Conservation (phyloP, 2,329 filamentous ascomycete species). For the Pseudogymnoascus sp. region DNA sequence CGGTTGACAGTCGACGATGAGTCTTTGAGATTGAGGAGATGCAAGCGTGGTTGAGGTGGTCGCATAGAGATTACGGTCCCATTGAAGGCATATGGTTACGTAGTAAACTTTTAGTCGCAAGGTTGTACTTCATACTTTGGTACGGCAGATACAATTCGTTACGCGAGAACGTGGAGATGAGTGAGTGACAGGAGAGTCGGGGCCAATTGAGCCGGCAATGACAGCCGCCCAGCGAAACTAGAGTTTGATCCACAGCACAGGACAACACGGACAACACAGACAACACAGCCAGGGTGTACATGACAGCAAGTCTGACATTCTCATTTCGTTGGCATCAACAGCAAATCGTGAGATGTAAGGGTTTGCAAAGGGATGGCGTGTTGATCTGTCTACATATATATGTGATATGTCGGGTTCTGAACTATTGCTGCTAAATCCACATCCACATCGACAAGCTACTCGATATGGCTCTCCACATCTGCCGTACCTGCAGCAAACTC, state of each 20-base stretch:
- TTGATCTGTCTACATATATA: background rate
- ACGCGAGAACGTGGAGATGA: constrained; percentile 7
- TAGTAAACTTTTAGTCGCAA: constrained; percentile 5
- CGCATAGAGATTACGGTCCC: constrained; percentile 3
- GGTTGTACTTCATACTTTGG: constrained; percentile 3
- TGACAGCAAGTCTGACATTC: background rate
- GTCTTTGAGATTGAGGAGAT: background rate
- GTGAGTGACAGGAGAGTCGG: constrained; percentile 5
- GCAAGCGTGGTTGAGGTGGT: background rate
- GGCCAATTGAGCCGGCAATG: constrained; percentile 3
- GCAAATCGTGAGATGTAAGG: background rate
- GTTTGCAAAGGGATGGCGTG: background rate
- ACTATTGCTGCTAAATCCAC: background rate
- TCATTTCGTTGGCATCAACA: background rate
- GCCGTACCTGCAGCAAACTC: background rate
- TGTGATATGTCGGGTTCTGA: background rate
- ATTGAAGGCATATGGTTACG: constrained; percentile 7
- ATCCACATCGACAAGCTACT: background rate
- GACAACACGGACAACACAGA: background rate
- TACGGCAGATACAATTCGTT: constrained; percentile 6
- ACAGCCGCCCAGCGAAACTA: background rate
- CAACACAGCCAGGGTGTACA: constrained; percentile 4
- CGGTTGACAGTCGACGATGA: background rate
- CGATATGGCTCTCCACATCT: background rate
- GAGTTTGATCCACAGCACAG: background rate